A percentile compares a stretch with the other conserved stretches of the same genome.
These are phyloP conservation scores for Xylaria sp. DNA, from an alignment of 2,329 filamentous ascomycete species.

Conservation along the genomic window DNA sequence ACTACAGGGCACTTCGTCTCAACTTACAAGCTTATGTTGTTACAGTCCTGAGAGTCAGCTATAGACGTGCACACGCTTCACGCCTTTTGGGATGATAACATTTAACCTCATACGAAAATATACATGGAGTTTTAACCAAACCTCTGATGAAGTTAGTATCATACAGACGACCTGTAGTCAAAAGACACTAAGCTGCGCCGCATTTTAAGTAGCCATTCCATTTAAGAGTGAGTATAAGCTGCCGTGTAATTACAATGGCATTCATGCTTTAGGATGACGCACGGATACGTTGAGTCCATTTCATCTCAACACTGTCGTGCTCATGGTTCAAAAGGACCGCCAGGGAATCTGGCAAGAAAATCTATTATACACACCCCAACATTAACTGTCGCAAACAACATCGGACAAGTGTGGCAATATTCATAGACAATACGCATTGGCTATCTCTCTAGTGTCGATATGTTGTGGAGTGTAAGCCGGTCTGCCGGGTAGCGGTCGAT, in stretches of 20 bases:
- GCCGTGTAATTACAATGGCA: not conserved
- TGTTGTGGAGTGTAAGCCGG: not conserved
- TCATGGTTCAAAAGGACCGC: not conserved
- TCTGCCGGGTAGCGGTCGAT: not conserved
- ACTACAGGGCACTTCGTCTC: constrained; percentile 8
- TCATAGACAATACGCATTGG: not conserved
- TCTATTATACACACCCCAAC: not conserved
- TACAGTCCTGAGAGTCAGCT: not conserved
- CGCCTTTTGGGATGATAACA: not conserved
- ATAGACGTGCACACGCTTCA: not conserved
- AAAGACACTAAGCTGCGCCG: not conserved
- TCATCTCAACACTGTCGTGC: not conserved
- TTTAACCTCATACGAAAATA: not conserved
- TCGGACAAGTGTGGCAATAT: not conserved
- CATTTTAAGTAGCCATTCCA: not conserved
- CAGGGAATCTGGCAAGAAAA: not conserved
- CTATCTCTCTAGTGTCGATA: not conserved
- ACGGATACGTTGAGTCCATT: not conserved
- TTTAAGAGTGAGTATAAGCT: not conserved
- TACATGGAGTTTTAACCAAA: not conserved
- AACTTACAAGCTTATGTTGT: not conserved
- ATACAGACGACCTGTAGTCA: not conserved
- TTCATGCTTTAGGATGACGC: not conserved
- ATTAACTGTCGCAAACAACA: not conserved
- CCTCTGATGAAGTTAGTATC: not conserved